A percentile compares a stretch with the other conserved stretches of the same genome.
These are phyloP conservation scores for Tephrocybe rancida DNA, from an alignment of 768 basidiomycete genomes.

Conservation along the genomic window DNA sequence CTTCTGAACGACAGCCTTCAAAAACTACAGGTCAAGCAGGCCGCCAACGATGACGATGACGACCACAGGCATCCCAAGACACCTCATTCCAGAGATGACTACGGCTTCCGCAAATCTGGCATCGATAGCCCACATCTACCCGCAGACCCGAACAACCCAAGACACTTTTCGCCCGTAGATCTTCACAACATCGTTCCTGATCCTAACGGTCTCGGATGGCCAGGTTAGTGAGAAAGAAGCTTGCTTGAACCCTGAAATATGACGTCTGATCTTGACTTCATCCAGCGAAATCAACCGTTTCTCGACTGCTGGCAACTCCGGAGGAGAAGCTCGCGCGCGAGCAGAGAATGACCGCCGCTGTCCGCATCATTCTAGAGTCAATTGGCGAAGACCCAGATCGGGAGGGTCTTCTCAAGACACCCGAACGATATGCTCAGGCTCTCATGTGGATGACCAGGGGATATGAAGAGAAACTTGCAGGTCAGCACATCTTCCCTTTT, in stretches of 20 bases:
- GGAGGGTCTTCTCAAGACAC: conserved; percentile 90
- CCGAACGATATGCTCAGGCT: conserved; percentile 95
- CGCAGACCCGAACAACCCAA: conserved; percentile 27
- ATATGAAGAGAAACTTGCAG: conserved; percentile 93
- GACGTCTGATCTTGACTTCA: conserved; percentile 1
- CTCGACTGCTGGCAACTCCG: conserved; percentile 79
- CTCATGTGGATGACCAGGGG: conserved; percentile 99
- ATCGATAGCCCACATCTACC: conserved; percentile 58
- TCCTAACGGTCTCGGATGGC: conserved; percentile 89
- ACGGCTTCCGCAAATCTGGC: conserved; percentile 81
- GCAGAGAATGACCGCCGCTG: conserved; percentile 76
- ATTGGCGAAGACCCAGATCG: conserved; percentile 98
- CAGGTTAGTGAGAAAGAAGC: conserved; percentile 52
- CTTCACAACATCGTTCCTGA: conserved; percentile 47
- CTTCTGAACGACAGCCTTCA: conserved; percentile 49
- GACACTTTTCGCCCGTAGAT: conserved; percentile 42
- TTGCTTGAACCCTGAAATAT: background rate
- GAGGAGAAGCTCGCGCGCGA: conserved; percentile 74
- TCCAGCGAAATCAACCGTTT: conserved; percentile 87
- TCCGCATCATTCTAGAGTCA: conserved; percentile 92
- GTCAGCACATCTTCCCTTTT: conserved; percentile 40
- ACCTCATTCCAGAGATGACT: conserved; percentile 66
- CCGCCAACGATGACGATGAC: background rate
- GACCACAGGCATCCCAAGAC: conserved; percentile 15
- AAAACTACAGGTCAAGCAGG: conserved; percentile 41